phyloP scores from a whole-genome alignment of 176 grass and related monocot species.

The Zea luxurians region DNA sequence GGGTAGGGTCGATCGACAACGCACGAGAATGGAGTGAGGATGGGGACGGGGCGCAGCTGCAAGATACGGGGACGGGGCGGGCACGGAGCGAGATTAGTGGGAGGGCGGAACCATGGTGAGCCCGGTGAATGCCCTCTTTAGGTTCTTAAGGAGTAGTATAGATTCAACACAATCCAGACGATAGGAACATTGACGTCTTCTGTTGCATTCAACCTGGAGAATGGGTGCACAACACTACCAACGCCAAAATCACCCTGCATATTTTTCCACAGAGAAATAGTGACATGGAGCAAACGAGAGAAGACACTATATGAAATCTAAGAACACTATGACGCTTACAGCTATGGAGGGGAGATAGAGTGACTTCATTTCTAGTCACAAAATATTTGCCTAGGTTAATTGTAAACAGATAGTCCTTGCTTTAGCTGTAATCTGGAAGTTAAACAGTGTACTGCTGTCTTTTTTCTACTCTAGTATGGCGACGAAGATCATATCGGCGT shows the following conservation, averaged over 20 bases:
- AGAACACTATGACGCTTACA: not conserved
- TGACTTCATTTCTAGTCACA: not conserved
- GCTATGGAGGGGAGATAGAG: not conserved
- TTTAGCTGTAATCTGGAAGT: not conserved
- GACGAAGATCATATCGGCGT: too few species aligned
- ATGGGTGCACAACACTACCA: conserved; percentile 21
- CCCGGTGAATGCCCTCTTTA: too few species aligned
- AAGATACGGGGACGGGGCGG: too few species aligned
- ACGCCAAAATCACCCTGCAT: conserved; percentile 8
- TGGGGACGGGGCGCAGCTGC: too few species aligned
- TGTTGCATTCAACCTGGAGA: conserved; percentile 38
- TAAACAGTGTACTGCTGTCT: not conserved
- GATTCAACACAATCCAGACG: too few species aligned
- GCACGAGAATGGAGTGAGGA: too few species aligned
- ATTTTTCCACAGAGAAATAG: not conserved
- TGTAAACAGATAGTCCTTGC: not conserved
- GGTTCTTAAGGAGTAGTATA: too few species aligned
- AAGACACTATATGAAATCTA: not conserved
- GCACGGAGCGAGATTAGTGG: too few species aligned
- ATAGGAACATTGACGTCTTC: conserved; percentile 39
- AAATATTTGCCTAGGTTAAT: not conserved
- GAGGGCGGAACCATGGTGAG: too few species aligned
- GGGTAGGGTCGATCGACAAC: too few species aligned
- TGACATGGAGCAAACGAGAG: not conserved
- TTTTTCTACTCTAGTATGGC: too few species aligned